A percentile compares a stretch with the other conserved stretches of the same genome.
phyloP scores from a whole-genome alignment of 768 basidiomycete species.

The Dacryopinax spathularia region DNA sequence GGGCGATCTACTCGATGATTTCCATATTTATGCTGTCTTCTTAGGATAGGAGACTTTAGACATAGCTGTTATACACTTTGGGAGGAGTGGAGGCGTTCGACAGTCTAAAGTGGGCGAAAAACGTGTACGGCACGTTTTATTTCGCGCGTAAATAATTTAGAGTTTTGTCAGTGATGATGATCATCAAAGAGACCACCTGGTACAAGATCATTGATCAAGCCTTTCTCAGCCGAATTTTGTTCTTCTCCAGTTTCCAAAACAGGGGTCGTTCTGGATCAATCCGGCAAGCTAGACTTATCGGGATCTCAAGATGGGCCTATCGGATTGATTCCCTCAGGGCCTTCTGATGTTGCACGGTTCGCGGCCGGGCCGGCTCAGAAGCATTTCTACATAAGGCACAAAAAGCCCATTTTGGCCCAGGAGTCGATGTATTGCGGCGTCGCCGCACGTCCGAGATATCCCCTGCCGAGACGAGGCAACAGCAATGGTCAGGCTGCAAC shows the following conservation, averaged over 20 bases:
- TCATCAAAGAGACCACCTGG: slow-evolving; percentile 2
- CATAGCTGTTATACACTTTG: too few species aligned
- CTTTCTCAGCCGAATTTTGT: background rate
- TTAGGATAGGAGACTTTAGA: too few species aligned
- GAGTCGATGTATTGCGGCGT: too few species aligned
- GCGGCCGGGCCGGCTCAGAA: background rate
- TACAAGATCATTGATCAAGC: background rate
- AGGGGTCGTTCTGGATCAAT: background rate
- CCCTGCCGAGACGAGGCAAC: background rate
- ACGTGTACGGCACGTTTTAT: too few species aligned
- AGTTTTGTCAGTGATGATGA: background rate
- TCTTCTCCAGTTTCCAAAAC: too few species aligned
- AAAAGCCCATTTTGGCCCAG: too few species aligned
- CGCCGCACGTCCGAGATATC: background rate
- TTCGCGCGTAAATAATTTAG: too few species aligned
- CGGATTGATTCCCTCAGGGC: background rate
- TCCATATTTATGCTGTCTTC: too few species aligned
- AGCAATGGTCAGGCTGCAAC: too few species aligned
- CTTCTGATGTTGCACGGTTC: background rate
- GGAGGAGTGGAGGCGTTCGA: too few species aligned
- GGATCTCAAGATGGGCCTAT: background rate
- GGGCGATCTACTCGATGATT: too few species aligned
- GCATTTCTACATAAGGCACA: background rate
- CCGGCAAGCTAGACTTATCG: background rate
- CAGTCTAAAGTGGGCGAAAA: too few species aligned